Percentiles rank a stretch among this genome's conserved stretches.
Conservation (phyloP, 768 basidiomycete species). For the Tricholomella constricta region DNA sequence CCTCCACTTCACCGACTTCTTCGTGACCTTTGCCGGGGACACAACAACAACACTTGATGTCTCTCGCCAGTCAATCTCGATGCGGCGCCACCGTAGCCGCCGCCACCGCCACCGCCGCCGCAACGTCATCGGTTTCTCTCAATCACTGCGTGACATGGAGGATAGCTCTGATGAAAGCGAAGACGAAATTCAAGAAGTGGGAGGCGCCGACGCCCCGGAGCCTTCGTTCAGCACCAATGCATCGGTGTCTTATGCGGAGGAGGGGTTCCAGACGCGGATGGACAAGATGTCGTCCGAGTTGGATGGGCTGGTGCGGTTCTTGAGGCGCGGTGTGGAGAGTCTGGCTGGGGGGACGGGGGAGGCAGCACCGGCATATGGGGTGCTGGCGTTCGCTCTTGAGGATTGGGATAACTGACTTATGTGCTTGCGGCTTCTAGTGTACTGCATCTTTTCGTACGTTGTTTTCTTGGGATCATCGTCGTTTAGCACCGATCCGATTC, state of each 20-base stretch:
- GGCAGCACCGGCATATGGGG: constrained; percentile 63
- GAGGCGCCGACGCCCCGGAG: constrained; percentile 26
- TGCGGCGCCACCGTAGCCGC: constrained; percentile 63
- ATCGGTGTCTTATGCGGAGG: constrained; percentile 40
- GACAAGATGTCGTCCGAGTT: constrained; percentile 70
- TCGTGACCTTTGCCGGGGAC: constrained; percentile 61
- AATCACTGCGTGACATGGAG: constrained; percentile 32
- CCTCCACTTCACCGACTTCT: constrained; percentile 67
- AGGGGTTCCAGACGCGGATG: constrained; percentile 49
- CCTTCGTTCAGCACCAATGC: constrained; percentile 46
- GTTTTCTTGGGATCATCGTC: no score
- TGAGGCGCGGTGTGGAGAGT: constrained; percentile 69
- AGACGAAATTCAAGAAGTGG: constrained; percentile 36
- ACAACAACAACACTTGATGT: constrained; percentile 60
- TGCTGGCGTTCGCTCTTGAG: constrained; percentile 75
- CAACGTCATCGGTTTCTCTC: constrained; percentile 65
- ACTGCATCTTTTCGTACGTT: no score
- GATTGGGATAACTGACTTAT: constrained; percentile 69
- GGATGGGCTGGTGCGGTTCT: constrained; percentile 69
- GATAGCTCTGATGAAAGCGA: constrained; percentile 53
- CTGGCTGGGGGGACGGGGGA: constrained; percentile 64
- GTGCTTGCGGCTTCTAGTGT: neutral
- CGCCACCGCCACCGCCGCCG: constrained; percentile 54
- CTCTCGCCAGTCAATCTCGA: constrained; percentile 50
- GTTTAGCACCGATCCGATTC: no score